phyloP scores from a whole-genome alignment of 352 stramenopile genomes.

The Pythium rishiriense region DNA sequence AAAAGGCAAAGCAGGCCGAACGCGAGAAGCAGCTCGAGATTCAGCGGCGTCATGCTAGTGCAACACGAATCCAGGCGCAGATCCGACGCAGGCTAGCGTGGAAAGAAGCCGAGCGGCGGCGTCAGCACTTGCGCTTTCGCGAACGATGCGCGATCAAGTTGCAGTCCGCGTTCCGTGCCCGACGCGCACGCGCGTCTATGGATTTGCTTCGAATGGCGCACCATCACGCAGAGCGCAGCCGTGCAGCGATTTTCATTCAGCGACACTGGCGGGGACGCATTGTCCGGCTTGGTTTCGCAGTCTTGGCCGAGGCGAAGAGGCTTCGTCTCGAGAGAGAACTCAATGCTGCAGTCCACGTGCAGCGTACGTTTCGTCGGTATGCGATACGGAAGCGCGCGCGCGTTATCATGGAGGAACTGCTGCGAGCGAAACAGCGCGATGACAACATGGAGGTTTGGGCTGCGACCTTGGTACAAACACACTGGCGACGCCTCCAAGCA shows the following conservation, averaged over 20 bases:
- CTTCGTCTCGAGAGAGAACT: constrained; percentile 31
- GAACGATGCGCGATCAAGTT: constrained; percentile 59
- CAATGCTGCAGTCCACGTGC: constrained; percentile 43
- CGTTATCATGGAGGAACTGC: constrained; percentile 47
- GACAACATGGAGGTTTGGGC: constrained; percentile 72
- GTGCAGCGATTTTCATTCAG: constrained; percentile 46
- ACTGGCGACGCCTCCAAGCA: constrained; percentile 57
- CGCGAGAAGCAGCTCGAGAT: constrained; percentile 36
- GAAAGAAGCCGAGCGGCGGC: constrained; percentile 31
- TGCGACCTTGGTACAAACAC: constrained; percentile 63
- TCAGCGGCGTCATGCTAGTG: constrained; percentile 35
- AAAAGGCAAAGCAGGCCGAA: constrained; percentile 38
- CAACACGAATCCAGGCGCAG: constrained; percentile 51
- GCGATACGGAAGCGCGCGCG: constrained; percentile 46
- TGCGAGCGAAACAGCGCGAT: constrained; percentile 38
- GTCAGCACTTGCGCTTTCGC: constrained; percentile 29
- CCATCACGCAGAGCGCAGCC: constrained; percentile 38
- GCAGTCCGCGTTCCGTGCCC: constrained; percentile 57
- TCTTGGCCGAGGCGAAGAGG: constrained; percentile 42
- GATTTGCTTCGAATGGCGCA: constrained; percentile 44
- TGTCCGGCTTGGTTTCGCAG: constrained; percentile 42
- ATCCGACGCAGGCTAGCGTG: constrained; percentile 46
- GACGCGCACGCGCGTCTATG: constrained; percentile 41
- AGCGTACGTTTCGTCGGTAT: constrained; percentile 45
- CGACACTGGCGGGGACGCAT: constrained; percentile 48